Conservation (phyloP, 1,284 basidiomycete species). For the Macrocybe sp. region DNA sequence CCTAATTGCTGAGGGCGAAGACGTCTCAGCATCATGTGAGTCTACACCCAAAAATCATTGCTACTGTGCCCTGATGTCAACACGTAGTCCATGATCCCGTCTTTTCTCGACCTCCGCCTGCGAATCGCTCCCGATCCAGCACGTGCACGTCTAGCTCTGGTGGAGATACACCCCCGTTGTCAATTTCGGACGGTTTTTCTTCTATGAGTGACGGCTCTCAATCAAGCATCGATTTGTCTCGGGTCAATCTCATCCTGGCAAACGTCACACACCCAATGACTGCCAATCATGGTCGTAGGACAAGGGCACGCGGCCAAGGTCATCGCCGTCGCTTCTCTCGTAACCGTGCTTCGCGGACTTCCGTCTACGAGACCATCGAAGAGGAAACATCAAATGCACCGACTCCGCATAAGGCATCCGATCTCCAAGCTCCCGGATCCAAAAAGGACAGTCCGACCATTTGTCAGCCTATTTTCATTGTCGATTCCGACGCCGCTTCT, state of each 20-base stretch:
- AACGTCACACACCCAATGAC: conserved; percentile 41
- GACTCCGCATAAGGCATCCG: conserved; percentile 20
- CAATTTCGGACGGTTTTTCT: conserved; percentile 52
- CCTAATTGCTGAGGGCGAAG: conserved; percentile 61
- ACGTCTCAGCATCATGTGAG: conserved; percentile 50
- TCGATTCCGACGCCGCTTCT: conserved; percentile 51
- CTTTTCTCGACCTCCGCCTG: conserved; percentile 51
- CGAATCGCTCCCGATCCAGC: conserved; percentile 58
- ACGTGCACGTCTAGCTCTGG: conserved; percentile 63
- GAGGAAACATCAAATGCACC: conserved; percentile 53
- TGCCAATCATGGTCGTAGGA: conserved; percentile 33
- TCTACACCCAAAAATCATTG: conserved; percentile 8
- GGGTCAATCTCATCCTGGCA: conserved; percentile 51
- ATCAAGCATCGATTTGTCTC: conserved; percentile 68
- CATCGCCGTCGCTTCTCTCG: conserved; percentile 67
- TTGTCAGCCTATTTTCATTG: conserved; percentile 45
- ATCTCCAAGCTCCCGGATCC: conserved; percentile 19
- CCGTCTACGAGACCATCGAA: conserved; percentile 74
- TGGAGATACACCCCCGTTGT: conserved; percentile 66
- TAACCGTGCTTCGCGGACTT: conserved; percentile 55
- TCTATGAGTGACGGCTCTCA: conserved; percentile 67
- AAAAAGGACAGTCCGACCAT: conserved; percentile 31
- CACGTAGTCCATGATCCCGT: conserved; percentile 33
- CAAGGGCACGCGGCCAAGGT: conserved; percentile 54
- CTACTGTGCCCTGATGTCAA: too few species aligned